Evolutionary conservation across 495 filamentous ascomycete species (phyloP), one percentile per base, ranked within the genome.

Genomic region (Penicillium pancosmium): DNA sequence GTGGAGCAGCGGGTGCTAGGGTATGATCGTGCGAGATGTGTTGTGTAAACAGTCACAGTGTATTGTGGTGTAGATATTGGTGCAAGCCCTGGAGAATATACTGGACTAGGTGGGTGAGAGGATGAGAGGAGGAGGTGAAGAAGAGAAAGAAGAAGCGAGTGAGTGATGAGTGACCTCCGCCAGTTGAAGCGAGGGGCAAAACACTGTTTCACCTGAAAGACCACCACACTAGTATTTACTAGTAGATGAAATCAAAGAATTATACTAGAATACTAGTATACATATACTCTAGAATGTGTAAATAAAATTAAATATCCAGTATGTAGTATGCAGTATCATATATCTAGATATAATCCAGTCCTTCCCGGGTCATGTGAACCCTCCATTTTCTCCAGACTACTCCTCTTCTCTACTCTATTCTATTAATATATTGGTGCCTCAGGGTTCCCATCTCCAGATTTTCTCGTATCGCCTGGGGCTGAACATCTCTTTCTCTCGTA

Each of bases 101-200:
- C 2, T 23, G 3, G 23, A 21, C 19, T 23, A 23, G 23, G 23
- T 23, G 23, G 27, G 27, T 31, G 27, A 5, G 6, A n/a, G 27
- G 5, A 31, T 4, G 27, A 31, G 3, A 31, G 27, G 27, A 31
- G 27, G 27, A 31, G 27, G 6, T 1, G 27, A 38, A 38, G 36
- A 38, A 38, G 11, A n/a, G 36, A 15, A 38, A 38, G 36, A 13
- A 12, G 36, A 38, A 38, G 36, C 15, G 11, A n/a, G 36, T 31
- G 50, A 23, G 23, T 23, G 23, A 23, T 3, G 50, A 23, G 23
- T 23, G 23, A 23, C 23, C 23, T 23, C 23, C 23, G 23, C 23
- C 23, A 23, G 23, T 23, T 18, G 38, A 52, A 52, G 50, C 50
- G 50, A 38, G 15, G 21, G 50, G 36, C 36, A 38, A 38, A 38